Conservation (phyloP, 164 flowering plant species). For the Santalum album region DNA sequence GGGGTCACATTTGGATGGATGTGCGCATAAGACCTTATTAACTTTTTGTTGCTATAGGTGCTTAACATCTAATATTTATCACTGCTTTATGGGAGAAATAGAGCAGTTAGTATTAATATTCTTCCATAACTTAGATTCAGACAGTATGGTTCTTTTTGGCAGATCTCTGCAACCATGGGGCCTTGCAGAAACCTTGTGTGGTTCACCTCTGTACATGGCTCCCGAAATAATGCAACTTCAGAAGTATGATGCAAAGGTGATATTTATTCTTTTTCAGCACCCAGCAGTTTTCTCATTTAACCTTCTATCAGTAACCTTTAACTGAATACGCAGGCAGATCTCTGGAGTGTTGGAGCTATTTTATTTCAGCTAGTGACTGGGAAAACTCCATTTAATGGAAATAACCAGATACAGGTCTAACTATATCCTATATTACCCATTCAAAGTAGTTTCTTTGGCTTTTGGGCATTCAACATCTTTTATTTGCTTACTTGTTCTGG, state of each 20-base stretch:
- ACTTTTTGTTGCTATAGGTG: too few relatives aligned
- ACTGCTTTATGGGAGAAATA: too few relatives aligned
- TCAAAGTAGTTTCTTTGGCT: too few relatives aligned
- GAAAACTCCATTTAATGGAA: constrained; percentile 88
- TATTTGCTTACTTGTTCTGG: neutral
- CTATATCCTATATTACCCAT: neutral
- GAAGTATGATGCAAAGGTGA: constrained; percentile 99
- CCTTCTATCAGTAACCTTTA: constrained; percentile 18
- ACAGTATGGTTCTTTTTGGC: constrained; percentile 17
- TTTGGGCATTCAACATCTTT: too few relatives aligned
- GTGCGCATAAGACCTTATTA: too few relatives aligned
- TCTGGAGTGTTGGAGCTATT: constrained; percentile 99
- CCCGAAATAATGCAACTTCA: constrained; percentile 98
- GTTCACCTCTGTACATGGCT: constrained; percentile 99
- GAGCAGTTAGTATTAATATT: too few relatives aligned
- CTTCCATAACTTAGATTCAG: too few relatives aligned
- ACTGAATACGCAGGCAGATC: constrained; percentile 83
- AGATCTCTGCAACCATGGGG: constrained; percentile 90
- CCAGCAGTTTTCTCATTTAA: neutral
- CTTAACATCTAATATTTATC: too few relatives aligned
- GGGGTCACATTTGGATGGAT: too few relatives aligned
- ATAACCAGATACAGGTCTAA: constrained; percentile 75
- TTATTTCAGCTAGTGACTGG: constrained; percentile 92
- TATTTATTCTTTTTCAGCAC: neutral
- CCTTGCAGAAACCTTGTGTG: constrained; percentile 97